Conservation (phyloP, 306 rosid genomes). For the Cucumis melo region DNA sequence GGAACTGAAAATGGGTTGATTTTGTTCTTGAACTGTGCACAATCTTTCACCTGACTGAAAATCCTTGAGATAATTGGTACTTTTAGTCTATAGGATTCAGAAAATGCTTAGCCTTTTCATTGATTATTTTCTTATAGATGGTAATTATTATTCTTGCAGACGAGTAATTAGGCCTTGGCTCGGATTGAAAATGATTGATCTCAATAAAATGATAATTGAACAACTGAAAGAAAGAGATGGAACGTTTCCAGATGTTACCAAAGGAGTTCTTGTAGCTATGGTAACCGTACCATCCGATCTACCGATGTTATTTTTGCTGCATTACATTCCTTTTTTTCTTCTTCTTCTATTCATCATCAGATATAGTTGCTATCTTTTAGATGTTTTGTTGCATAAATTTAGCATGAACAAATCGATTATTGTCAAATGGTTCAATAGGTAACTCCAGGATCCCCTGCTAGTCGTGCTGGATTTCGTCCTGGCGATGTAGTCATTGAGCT, state of each 20-base stretch:
- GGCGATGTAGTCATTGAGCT: conserved; percentile 73
- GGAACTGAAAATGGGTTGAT: neutral
- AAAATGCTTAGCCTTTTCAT: neutral
- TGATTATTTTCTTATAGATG: neutral
- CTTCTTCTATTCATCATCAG: neutral
- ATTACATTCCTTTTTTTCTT: neutral
- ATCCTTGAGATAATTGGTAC: neutral
- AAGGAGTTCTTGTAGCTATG: conserved; percentile 74
- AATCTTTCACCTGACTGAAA: neutral
- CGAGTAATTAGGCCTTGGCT: conserved; percentile 93
- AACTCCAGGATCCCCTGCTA: conserved; percentile 81
- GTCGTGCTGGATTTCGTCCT: conserved; percentile 63
- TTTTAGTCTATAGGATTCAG: neutral
- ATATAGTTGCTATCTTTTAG: neutral
- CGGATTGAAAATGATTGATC: conserved; percentile 83
- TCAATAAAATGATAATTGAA: conserved; percentile 52
- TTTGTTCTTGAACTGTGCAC: neutral
- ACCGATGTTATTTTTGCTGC: neutral
- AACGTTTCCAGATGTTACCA: conserved; percentile 55
- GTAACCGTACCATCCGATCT: conserved; percentile 11
- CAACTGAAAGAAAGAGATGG: conserved; percentile 62
- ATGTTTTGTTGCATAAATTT: neutral
- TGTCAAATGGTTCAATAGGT: conserved; percentile 31
- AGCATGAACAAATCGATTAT: neutral
- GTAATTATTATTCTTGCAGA: conserved; percentile 22